Evolutionary conservation across 228 moss, liverwort and hornwort genomes (phyloP).

Genomic region (Sphagnum fallax): DNA sequence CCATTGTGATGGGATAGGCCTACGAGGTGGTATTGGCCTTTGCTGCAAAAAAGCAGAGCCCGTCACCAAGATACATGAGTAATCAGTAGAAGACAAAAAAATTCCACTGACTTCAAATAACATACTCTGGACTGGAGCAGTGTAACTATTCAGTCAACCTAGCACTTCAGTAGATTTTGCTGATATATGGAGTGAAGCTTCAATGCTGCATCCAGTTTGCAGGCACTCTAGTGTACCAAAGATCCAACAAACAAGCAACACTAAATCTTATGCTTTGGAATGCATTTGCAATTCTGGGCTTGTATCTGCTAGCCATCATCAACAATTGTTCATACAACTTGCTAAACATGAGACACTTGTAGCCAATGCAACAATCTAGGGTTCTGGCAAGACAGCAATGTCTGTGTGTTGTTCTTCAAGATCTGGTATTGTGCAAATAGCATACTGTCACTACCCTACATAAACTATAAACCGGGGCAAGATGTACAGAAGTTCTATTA

Average conservation of each 20-base stretch:
- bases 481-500: too few species aligned
- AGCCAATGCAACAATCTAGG: neutral
- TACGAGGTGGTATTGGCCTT: slow-evolving; percentile 36
- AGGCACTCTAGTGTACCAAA: neutral
- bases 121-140: too few species aligned
- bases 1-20: slow-evolving; percentile 60
- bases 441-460: too few species aligned
- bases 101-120: too few species aligned
- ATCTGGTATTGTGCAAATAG: neutral
- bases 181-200: too few species aligned
- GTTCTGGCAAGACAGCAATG: neutral
- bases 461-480: too few species aligned
- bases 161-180: too few species aligned
- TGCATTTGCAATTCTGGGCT: neutral
- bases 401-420: neutral
- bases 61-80: neutral
- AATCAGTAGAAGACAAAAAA: too few species aligned
- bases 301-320: neutral
- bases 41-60: slow-evolving; percentile 19
- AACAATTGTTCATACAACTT: neutral
- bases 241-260: too few species aligned
- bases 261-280: neutral
- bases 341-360: too few species aligned
- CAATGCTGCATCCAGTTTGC: too few species aligned
- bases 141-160: too few species aligned